phyloP scores from a whole-genome alignment of 345 rosid species.

The Rhodamnia rubescens region DNA sequence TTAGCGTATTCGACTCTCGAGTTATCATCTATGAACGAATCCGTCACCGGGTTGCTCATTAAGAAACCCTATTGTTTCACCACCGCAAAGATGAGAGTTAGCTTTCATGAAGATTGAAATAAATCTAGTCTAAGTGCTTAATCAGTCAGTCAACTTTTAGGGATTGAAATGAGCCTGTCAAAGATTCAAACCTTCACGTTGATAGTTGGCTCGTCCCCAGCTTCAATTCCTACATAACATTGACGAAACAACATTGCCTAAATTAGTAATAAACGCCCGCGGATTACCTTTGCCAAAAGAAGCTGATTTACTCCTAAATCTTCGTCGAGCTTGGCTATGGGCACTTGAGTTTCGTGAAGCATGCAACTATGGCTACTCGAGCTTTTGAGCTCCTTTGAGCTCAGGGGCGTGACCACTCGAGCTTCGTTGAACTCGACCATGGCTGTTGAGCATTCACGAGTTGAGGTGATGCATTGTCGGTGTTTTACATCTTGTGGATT shows the following conservation, averaged over 20 bases:
- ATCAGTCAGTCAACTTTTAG: too few relatives aligned
- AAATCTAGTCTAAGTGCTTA: too few relatives aligned
- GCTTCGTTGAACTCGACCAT: not conserved
- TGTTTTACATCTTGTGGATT: not conserved
- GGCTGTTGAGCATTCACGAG: not conserved
- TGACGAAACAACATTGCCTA: not conserved
- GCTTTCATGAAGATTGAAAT: not conserved
- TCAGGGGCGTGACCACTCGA: not conserved
- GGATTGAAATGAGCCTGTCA: not conserved
- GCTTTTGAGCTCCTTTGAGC: not conserved
- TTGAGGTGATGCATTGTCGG: not conserved
- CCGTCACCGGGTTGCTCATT: conserved; percentile 10
- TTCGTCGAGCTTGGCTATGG: not conserved
- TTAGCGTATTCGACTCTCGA: conserved; percentile 2
- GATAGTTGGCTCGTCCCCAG: not conserved
- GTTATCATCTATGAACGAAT: conserved; percentile 1
- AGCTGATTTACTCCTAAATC: not conserved
- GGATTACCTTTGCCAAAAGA: not conserved
- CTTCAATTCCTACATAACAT: conserved; percentile 4
- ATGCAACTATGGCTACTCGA: not conserved
- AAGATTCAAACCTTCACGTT: conserved; percentile 6
- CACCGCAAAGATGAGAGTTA: not conserved
- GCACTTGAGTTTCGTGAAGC: not conserved
- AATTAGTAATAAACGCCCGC: too few relatives aligned
- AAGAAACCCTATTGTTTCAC: conserved; percentile 2